A percentile compares a stretch with the other conserved stretches of the same genome.
Evolutionary conservation across 208 protist species (phyloP).

Genomic region (Acanthamoeba lenticulata): DNA sequence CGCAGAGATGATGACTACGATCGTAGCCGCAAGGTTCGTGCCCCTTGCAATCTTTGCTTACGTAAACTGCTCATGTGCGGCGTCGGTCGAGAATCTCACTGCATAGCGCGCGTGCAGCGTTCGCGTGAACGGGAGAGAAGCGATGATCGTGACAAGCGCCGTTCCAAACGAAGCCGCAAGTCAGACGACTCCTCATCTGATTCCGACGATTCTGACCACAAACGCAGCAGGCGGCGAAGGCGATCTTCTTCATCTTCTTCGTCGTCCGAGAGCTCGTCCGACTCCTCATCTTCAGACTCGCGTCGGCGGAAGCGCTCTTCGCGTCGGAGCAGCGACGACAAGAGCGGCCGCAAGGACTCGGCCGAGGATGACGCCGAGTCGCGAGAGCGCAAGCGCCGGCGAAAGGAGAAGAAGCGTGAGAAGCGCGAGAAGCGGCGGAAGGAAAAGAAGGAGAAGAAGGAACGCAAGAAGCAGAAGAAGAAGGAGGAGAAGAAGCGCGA

Average conservation of each 20-base stretch:
- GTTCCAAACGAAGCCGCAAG: background rate
- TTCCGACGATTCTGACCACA: background rate
- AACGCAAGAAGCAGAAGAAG: slow-evolving; percentile 39
- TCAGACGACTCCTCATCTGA: background rate
- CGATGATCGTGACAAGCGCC: too few species aligned
- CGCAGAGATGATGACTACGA: too few species aligned
- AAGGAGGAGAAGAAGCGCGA: slow-evolving; percentile 58
- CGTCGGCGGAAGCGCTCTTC: background rate
- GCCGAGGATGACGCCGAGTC: background rate
- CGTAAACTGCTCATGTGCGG: too few species aligned
- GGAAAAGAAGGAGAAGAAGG: slow-evolving; percentile 55
- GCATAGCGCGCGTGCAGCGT: too few species aligned
- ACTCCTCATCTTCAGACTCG: too few species aligned
- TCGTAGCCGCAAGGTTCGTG: too few species aligned
- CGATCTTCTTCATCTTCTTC: background rate
- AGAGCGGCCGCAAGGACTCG: background rate
- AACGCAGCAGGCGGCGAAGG: background rate
- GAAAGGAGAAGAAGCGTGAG: background rate
- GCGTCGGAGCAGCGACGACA: background rate
- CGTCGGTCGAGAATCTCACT: too few species aligned
- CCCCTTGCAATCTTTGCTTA: too few species aligned
- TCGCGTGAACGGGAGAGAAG: too few species aligned
- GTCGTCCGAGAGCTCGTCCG: background rate
- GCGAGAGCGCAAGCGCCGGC: background rate
- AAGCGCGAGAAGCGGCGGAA: background rate